Evolutionary conservation across 495 filamentous ascomycete genomes (phyloP).

Genomic region (Darksidea phi): DNA sequence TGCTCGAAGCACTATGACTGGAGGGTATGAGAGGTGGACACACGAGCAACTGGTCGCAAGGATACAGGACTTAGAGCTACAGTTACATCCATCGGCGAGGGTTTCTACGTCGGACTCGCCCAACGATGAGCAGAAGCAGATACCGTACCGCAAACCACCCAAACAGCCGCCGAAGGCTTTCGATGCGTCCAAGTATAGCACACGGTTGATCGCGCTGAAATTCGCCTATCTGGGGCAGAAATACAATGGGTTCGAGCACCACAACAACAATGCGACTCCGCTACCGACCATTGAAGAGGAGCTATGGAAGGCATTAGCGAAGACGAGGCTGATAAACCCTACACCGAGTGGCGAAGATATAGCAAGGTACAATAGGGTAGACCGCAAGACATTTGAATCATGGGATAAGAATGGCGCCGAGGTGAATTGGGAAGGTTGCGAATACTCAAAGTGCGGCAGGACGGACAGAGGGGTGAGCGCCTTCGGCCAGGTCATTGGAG

Average conservation of each 20-base stretch:
- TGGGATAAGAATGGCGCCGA: conserved; percentile 34
- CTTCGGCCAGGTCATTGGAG: conserved; percentile 89
- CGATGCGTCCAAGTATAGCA: conserved; percentile 77
- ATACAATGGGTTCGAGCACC: conserved; percentile 90
- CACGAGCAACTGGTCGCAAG: conserved; percentile 21
- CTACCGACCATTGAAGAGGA: conserved; percentile 85
- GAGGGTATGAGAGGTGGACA: conserved; percentile 21
- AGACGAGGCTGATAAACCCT: conserved; percentile 76
- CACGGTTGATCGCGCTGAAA: conserved; percentile 83
- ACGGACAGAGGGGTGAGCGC: conserved; percentile 93
- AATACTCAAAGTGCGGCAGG: conserved; percentile 91
- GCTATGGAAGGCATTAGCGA: conserved; percentile 83
- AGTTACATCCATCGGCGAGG: background rate
- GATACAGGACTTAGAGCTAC: conserved; percentile 25
- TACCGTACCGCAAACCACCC: conserved; percentile 17
- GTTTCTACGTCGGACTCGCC: background rate
- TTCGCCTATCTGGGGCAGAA: conserved; percentile 87
- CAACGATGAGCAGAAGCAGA: background rate
- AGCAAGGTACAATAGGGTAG: conserved; percentile 44
- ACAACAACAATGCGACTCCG: conserved; percentile 61
- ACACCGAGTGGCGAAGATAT: conserved; percentile 18
- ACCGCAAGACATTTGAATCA: conserved; percentile 38
- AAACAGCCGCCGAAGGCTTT: conserved; percentile 48
- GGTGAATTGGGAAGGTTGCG: conserved; percentile 72
- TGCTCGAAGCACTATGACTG: background rate